Conservation (phyloP, 2,329 filamentous ascomycete genomes). For the Exserohilum turcica region DNA sequence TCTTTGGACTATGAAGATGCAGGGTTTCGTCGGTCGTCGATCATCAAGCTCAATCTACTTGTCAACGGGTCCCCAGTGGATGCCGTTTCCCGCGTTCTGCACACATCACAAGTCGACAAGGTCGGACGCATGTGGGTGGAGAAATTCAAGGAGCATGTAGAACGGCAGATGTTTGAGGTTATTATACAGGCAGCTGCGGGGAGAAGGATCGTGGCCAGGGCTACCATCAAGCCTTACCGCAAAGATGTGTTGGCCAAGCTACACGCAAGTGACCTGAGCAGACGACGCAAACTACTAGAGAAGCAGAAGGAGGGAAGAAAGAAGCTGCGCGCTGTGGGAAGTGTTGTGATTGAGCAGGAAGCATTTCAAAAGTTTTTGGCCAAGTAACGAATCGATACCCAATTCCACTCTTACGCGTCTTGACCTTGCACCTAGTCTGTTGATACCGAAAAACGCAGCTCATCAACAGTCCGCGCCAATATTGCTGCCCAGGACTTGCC, state of each 20-base stretch:
- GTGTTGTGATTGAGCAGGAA: slow-evolving; percentile 94
- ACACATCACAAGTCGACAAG: slow-evolving; percentile 77
- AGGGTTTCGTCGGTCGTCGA: slow-evolving; percentile 77
- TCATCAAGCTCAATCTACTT: slow-evolving; percentile 88
- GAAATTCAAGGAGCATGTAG: slow-evolving; percentile 96
- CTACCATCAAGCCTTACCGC: slow-evolving; percentile 94
- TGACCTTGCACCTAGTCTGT: neutral
- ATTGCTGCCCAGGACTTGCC: neutral
- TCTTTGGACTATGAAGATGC: slow-evolving; percentile 96
- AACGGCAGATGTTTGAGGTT: slow-evolving; percentile 96
- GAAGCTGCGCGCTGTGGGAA: slow-evolving; percentile 78
- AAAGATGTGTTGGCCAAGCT: slow-evolving; percentile 95
- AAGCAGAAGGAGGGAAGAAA: slow-evolving; percentile 97
- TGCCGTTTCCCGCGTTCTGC: slow-evolving; percentile 88
- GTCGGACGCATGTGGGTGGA: slow-evolving; percentile 86
- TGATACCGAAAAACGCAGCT: neutral
- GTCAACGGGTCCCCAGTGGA: slow-evolving; percentile 95
- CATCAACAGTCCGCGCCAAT: neutral
- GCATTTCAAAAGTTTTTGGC: slow-evolving; percentile 93
- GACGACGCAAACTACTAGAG: slow-evolving; percentile 85
- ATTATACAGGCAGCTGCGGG: slow-evolving; percentile 91
- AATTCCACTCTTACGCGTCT: neutral
- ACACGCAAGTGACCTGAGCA: slow-evolving; percentile 84
- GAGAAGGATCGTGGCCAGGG: slow-evolving; percentile 80
- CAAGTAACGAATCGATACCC: slow-evolving; percentile 55